Evolutionary conservation across 306 rosid genomes (phyloP).

Genomic region (Malus domestica): DNA sequence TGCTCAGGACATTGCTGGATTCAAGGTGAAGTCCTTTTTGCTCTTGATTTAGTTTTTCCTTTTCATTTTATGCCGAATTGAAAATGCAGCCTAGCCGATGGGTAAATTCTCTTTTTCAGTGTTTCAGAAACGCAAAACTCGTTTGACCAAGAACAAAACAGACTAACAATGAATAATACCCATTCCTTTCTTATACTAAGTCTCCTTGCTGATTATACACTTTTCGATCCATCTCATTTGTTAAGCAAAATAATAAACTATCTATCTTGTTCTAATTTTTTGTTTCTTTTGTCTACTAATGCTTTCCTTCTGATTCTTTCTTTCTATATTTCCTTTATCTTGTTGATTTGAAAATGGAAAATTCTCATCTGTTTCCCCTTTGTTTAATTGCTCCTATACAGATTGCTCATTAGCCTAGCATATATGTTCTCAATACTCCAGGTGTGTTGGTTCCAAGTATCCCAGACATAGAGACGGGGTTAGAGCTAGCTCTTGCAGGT

Average conservation of each 20-base stretch:
- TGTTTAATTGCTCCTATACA: slow-evolving; percentile 26
- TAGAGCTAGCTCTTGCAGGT: slow-evolving; percentile 93
- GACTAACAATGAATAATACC: background rate
- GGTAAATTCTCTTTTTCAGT: background rate
- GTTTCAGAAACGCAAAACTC: background rate
- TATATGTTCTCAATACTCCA: slow-evolving; percentile 87
- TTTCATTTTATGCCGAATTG: background rate
- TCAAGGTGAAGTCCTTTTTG: slow-evolving; percentile 36
- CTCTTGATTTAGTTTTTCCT: background rate
- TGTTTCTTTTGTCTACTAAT: background rate
- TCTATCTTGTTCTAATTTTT: background rate
- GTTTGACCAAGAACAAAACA: background rate
- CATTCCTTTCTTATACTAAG: background rate
- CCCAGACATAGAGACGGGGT: slow-evolving; percentile 79
- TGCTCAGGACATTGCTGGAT: slow-evolving; percentile 93
- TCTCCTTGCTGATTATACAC: background rate
- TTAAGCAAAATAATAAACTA: background rate
- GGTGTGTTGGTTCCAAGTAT: slow-evolving; percentile 94
- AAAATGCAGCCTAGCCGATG: background rate
- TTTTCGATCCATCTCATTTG: background rate
- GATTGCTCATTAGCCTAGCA: slow-evolving; percentile 93
- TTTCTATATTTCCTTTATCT: background rate
- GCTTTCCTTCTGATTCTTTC: background rate
- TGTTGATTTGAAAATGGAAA: background rate
- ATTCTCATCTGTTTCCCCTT: background rate